Percentiles rank a stretch among this genome's conserved stretches.
These are phyloP conservation scores for Hirsutella minnesotensis DNA, from an alignment of 2,329 filamentous ascomycete genomes.

Conservation along the genomic window DNA sequence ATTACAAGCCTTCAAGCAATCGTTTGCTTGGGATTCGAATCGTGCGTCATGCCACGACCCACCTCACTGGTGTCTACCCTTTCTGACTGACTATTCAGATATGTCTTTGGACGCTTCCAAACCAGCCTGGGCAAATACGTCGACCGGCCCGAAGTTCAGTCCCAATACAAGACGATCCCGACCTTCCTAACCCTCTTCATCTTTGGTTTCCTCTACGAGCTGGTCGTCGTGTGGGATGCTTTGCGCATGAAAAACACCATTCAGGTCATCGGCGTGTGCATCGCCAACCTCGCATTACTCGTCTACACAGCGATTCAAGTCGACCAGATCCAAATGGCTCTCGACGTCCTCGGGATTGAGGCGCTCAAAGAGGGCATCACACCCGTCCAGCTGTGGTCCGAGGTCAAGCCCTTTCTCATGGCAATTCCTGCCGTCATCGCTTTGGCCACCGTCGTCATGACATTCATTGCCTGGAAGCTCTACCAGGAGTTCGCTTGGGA, in stretches of 20 bases:
- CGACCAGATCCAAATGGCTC: conserved; percentile 73
- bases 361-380: conserved; percentile 26
- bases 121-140: conserved; percentile 35
- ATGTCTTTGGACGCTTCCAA: conserved; percentile 84
- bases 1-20: conserved; percentile 65
- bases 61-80: conserved; percentile 4
- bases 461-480: conserved; percentile 79
- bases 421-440: conserved; percentile 79
- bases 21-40: conserved; percentile 73
- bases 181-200: conserved; percentile 95
- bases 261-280: conserved; percentile 88
- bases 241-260: conserved; percentile 94
- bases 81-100: conserved; percentile 38
- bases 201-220: conserved; percentile 89
- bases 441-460: conserved; percentile 60
- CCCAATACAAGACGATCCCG: conserved; percentile 64
- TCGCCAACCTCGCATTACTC: conserved; percentile 83
- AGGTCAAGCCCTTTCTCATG: conserved; percentile 65
- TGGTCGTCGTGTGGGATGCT: conserved; percentile 86
- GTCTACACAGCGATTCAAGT: conserved; percentile 90
- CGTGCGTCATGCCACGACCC: conserved; percentile 42
- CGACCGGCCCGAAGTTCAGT: conserved; percentile 26
- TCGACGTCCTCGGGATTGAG: conserved; percentile 36
- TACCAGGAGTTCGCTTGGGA: conserved; percentile 99
- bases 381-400: conserved; percentile 46